Evolutionary conservation across 2,329 filamentous ascomycete species (phyloP), one percentile per base, ranked within the genome.

Genomic region (Colletotrichum sp.): DNA sequence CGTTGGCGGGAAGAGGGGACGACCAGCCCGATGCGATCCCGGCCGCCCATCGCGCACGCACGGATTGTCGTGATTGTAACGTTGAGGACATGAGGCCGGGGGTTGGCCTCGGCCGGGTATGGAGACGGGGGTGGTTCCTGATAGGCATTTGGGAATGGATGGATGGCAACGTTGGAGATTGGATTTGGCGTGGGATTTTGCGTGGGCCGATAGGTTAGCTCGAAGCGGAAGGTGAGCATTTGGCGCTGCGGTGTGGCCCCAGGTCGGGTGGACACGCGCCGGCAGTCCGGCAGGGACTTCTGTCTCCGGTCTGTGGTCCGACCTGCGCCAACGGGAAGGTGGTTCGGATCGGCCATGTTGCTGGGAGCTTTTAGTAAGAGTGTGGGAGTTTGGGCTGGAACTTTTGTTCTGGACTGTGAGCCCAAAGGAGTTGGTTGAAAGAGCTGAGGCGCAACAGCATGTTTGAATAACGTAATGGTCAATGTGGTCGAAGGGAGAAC

Each of bases 261-360:
- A 68, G 64, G 13, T 21, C 39, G 43, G 21, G 21, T 65, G 32
- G 21, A 52, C 39, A 75, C 61, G 16, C 59, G 30, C 34, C 73
- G 70, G 64, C 69, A 73, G 34, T 65, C 57, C 70, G 70, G 64
- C 73, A 73, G 68, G 67, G 65, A 64, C 59, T 64, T 68, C 39
- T 75, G 73, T 36, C 70, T 72, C 59, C 34, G 70, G 70, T 55
- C 34, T 26, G 39, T 15, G 55, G 5, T 34, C 65, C 73, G 73
- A 73, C 70, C 43, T 75, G 64, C 73, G 59, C 32, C 65, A 69
- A 69, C 16, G 59, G 70, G 74, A 69, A 76, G 74, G 74, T 73
- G 70, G 24, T 52, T 24, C 21, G 28, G 13, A 32, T 43, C 34
- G 18, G 65, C 61, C 34, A 64, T 39, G 13, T 39, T 64, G 61